Evolutionary conservation across 2,329 filamentous ascomycete species (phyloP).

Genomic region (Blumeria hordei): DNA sequence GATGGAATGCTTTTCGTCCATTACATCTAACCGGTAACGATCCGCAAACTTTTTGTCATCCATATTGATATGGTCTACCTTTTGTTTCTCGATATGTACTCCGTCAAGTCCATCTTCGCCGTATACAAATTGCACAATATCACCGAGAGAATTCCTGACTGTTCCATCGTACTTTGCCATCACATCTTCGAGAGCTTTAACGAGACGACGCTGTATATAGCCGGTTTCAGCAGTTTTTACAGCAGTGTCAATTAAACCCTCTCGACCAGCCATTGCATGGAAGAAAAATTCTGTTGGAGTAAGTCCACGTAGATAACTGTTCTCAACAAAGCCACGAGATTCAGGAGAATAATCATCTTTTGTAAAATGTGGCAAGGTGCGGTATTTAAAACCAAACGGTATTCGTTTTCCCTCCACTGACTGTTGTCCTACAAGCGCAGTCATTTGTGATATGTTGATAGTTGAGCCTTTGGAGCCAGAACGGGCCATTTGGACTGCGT

Average conservation of each 20-base stretch:
- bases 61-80: conserved; percentile 63
- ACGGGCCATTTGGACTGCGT: conserved; percentile 84
- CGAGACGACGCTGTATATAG: conserved; percentile 94
- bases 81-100: conserved; percentile 79
- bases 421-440: conserved; percentile 88
- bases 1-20: conserved; percentile 33
- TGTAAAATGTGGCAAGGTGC: conserved; percentile 89
- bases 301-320: conserved; percentile 87
- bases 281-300: conserved; percentile 98
- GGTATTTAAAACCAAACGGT: conserved; percentile 96
- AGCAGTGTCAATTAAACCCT: conserved; percentile 97
- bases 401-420: conserved; percentile 97
- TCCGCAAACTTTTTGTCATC: conserved; percentile 55
- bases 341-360: conserved; percentile 98
- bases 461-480: conserved; percentile 97
- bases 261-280: conserved; percentile 98
- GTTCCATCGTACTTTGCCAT: conserved; percentile 96
- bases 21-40: conserved; percentile 68
- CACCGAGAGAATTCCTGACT: conserved; percentile 85
- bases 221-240: conserved; percentile 98
- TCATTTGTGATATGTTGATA: conserved; percentile 99
- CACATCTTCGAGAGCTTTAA: conserved; percentile 93
- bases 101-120: conserved; percentile 94
- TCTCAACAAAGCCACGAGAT: conserved; percentile 92
- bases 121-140: conserved; percentile 92